A percentile compares a stretch with the other conserved stretches of the same genome.
Evolutionary conservation across 139 green algal species (phyloP).

Genomic region (Micractinium conductrix): DNA sequence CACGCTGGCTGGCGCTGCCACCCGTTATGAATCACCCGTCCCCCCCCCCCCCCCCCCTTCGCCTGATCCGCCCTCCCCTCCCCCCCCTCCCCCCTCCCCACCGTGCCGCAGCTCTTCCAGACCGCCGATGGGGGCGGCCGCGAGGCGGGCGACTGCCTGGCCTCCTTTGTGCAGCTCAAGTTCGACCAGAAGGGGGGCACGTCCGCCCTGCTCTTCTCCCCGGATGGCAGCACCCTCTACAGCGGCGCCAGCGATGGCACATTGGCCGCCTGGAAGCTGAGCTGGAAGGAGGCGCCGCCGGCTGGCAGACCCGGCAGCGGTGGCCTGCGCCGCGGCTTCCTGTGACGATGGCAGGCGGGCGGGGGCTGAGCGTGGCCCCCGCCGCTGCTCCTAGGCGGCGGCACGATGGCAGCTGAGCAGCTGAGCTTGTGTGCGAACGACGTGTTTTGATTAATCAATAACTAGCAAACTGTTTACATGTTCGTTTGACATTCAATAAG

Average conservation of each 20-base stretch:
- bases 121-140: neutral
- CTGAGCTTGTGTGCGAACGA: no score
- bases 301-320: neutral
- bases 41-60: neutral
- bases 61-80: neutral
- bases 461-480: no score
- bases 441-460: no score
- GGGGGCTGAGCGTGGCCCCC: no score
- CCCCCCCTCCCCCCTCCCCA: neutral
- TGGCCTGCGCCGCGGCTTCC: conserved; percentile 27
- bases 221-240: conserved; percentile 23
- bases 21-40: no score
- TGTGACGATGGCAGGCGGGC: no score
- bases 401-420: no score
- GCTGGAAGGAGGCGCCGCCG: neutral
- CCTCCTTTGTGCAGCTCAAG: conserved; percentile 37
- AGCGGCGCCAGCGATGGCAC: conserved; percentile 43
- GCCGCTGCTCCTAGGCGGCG: no score
- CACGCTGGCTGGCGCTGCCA: neutral
- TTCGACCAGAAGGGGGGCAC: conserved; percentile 25
- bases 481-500: no score
- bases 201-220: conserved; percentile 33
- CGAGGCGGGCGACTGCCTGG: conserved; percentile 42
- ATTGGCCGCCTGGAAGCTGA: conserved; percentile 28
- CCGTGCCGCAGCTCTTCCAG: conserved; percentile 24